Evolutionary conservation across 306 rosid species (phyloP).

Genomic region (Quercus suber): DNA sequence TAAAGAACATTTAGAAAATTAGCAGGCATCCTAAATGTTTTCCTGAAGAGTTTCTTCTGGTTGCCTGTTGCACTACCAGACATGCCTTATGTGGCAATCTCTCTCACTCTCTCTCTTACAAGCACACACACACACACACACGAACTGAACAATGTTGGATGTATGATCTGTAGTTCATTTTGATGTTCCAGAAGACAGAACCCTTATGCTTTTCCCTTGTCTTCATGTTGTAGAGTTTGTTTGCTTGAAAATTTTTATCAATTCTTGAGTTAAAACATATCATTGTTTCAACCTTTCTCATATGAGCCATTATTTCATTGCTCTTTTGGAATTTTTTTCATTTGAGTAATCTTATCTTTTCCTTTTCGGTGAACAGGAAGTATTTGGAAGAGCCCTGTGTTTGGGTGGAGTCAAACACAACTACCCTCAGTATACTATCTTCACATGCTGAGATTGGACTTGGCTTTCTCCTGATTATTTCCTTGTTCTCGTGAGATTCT

Average conservation of each 20-base stretch:
- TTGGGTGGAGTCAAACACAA: conserved; percentile 89
- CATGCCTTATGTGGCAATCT: too few species aligned
- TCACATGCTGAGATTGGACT: conserved; percentile 92
- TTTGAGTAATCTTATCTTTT: background rate
- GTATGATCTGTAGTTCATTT: background rate
- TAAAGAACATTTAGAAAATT: too few species aligned
- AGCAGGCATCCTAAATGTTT: too few species aligned
- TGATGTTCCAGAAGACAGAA: background rate
- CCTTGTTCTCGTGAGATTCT: conserved; percentile 82
- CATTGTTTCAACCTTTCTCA: background rate
- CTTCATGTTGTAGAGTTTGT: background rate
- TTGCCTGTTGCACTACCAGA: too few species aligned
- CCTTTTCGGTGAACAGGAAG: conserved; percentile 50
- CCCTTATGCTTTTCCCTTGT: background rate
- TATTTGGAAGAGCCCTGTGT: conserved; percentile 89
- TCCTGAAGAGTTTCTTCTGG: too few species aligned
- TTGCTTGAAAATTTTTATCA: background rate
- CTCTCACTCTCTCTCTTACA: too few species aligned
- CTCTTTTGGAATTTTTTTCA: background rate
- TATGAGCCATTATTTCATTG: background rate
- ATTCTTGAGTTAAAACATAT: background rate
- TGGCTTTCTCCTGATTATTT: conserved; percentile 78
- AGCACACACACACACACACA: too few species aligned
- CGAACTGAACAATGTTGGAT: background rate
- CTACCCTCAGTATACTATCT: conserved; percentile 81